Evolutionary conservation across 2,329 filamentous ascomycete species (phyloP), one percentile per base, ranked within the genome.

Genomic region (Trichophyton mentagrophytes): DNA sequence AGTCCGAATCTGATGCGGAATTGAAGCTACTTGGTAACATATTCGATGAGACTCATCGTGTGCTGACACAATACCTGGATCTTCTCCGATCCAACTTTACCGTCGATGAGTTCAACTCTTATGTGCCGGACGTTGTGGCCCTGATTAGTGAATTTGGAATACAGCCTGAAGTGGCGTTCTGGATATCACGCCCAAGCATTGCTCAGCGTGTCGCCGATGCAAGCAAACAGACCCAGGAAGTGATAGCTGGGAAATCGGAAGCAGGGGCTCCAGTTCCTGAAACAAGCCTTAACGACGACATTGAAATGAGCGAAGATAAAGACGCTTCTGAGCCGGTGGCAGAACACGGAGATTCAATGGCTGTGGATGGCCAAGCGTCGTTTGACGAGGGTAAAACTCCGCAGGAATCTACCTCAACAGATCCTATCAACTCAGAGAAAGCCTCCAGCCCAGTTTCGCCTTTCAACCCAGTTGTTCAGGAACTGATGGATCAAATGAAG

Each of bases 1-100:
- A 87, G 5, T 84, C 90, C 40, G 69, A 72, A 55, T 65, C 64
- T 6, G 83, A 87, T 61, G 86, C 88, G 0, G 90, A 95, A 63
- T 85, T 96, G 70, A 99, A 99, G 72, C 86, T 91, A 49, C 77
- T 97, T 11, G 88, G 89, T 2, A 90, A 90, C 58, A 85, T 96
- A 65, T 82, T 95, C 59, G 93, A 99, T 70, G 91, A 96, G 70
- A 87, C 95, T 20, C 89, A 96, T 66, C 84, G 88, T 62, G 86
- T 91, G 7, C 80, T 97, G 25, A 82, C 85, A 25, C 91, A 96
- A 68, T 99, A 95, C 69, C 80, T 97, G 17, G 93, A 97, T 68
- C 81, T 96, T 5, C 80, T 99, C 36, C 87, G 88, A 69, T 88
- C 84, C 70, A 95, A 90, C 68, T 75, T 96, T 33, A 80, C 85